phyloP scores from a whole-genome alignment of 179 eudicot species.

The Gypsophila paniculata region DNA sequence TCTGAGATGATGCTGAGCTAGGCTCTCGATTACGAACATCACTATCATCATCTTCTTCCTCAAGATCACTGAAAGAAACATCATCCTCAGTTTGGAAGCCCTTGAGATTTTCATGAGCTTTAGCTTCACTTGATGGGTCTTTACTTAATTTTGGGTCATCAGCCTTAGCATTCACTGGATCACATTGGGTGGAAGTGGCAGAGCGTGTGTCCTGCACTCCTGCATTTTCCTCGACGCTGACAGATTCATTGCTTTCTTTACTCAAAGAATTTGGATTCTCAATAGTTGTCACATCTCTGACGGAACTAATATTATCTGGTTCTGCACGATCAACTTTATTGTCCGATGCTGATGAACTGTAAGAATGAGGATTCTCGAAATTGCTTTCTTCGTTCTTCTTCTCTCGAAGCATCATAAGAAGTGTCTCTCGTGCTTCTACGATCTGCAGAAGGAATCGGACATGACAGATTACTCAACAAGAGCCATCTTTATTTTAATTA shows the following conservation, averaged over 20 bases:
- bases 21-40: constrained; percentile 32
- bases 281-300: constrained; percentile 8
- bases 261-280: constrained; percentile 20
- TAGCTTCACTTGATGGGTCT: not conserved
- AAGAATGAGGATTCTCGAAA: constrained; percentile 26
- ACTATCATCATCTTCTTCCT: constrained; percentile 54
- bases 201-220: not conserved
- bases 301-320: constrained; percentile 12
- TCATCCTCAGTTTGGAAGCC: constrained; percentile 42
- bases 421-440: constrained; percentile 44
- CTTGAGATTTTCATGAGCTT: constrained; percentile 22
- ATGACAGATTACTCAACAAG: constrained; percentile 6
- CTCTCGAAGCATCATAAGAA: constrained; percentile 41
- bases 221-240: constrained; percentile 4
- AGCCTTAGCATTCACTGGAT: constrained; percentile 13
- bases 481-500: not conserved
- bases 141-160: not conserved
- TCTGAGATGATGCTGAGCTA: constrained; percentile 24
- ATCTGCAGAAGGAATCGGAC: constrained; percentile 36
- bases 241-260: constrained; percentile 22
- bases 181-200: not conserved
- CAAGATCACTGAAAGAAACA: constrained; percentile 69
- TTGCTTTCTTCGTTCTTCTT: constrained; percentile 30
- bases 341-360: constrained; percentile 20
- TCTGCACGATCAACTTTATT: constrained; percentile 10